Evolutionary conservation across 768 basidiomycete species (phyloP), one percentile per base, ranked within the genome.

Genomic region (Peribolospora kevripleyi): DNA sequence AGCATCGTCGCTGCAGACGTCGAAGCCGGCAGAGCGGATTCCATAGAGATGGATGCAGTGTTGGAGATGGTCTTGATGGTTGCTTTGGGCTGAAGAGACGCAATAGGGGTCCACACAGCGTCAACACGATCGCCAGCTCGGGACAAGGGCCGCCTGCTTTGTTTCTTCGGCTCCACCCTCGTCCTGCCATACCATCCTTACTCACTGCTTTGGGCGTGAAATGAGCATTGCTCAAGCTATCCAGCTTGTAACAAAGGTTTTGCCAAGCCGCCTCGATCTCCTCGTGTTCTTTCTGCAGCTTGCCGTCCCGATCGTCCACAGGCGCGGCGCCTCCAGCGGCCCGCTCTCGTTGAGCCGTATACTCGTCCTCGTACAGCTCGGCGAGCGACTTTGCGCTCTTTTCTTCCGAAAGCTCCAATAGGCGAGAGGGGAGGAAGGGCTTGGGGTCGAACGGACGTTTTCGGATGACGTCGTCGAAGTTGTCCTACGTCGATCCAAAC

Each of bases 321-420:
- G 25, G 25, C 10, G 69, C 65, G 41, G 60, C 60, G 10, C 72
- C 76, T 10, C 75, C 78, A 0, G 72, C 69, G 59, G 79, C 76
- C 38, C 56, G 57, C 7, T 55, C 55, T n/a, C 54, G 51, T n/a
- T 55, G 46, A 42, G 76, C 75, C 5, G 80, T 72, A 66, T 82
- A 98, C 56, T 90, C 90, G 49, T 83, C 80, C 65, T 93, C 93
- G 68, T 97, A 97, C 46, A 98, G 84, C 69, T 97, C 83, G 10
- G 88, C 90, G 49, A 98, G 75, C 0, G 84, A 88, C 65, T 85
- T 81, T 4, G 76, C 72, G 6, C 84, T 88, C 65, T 90, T 84
- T 3, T 77, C 79, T 62, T 91, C 88, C 65, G 86, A 79, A 7
- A 95, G 70, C 64, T 95, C 90, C 56, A 93, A 77, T 55, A 84